Evolutionary conservation across 129 eudicot genomes (phyloP).

Genomic region (Escallonia rubra): DNA sequence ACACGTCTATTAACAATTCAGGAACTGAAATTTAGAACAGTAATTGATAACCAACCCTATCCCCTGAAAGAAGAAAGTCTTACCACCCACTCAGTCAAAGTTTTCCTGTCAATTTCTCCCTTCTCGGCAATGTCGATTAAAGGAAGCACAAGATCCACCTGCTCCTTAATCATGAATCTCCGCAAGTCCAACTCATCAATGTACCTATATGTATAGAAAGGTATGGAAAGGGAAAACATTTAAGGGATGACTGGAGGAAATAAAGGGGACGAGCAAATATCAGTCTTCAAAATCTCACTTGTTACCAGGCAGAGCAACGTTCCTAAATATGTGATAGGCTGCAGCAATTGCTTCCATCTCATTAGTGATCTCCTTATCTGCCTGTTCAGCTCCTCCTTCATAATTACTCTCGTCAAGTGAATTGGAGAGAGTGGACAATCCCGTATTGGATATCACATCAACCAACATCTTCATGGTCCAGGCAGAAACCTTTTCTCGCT

Average conservation of each 20-base stretch:
- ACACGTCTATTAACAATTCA: neutral
- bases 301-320: conserved; percentile 64
- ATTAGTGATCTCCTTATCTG: conserved; percentile 62
- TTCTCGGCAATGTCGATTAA: conserved; percentile 64
- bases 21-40: neutral
- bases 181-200: conserved; percentile 70
- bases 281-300: conserved; percentile 33
- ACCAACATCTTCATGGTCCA: conserved; percentile 91
- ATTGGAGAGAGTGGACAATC: conserved; percentile 66
- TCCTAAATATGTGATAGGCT: conserved; percentile 72
- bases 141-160: conserved; percentile 75
- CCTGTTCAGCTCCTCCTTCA: conserved; percentile 47
- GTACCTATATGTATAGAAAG: conserved; percentile 31
- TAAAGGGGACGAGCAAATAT: neutral
- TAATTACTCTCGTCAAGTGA: conserved; percentile 57
- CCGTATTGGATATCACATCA: conserved; percentile 64
- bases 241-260: no score
- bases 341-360: conserved; percentile 96
- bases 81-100: conserved; percentile 94
- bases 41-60: neutral
- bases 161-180: conserved; percentile 82
- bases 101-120: conserved; percentile 53
- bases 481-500: conserved; percentile 81
- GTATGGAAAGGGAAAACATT: neutral
- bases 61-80: conserved; percentile 12